Conservation (phyloP, 441 rosid species). For the Breynia disticha region DNA sequence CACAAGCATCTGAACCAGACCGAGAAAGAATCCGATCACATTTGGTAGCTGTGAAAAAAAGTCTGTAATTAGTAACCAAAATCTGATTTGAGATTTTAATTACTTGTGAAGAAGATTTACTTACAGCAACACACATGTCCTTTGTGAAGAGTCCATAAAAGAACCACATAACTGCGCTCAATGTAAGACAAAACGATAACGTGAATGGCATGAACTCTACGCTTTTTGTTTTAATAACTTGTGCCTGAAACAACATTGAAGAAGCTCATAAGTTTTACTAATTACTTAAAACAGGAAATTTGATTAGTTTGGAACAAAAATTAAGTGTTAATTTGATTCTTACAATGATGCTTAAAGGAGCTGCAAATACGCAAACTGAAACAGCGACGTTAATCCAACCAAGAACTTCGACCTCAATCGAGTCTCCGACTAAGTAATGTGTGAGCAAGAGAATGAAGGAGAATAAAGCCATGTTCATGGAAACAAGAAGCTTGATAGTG, state of each 20-base stretch:
- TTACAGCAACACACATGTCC: constrained; percentile 69
- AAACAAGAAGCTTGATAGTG: constrained; percentile 37
- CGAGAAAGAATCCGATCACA: constrained; percentile 58
- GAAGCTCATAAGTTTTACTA: neutral
- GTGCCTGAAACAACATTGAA: constrained; percentile 29
- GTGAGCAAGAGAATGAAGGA: constrained; percentile 34
- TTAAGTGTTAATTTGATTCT: too few relatives aligned
- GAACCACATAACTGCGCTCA: constrained; percentile 82
- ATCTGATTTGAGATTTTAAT: too few relatives aligned
- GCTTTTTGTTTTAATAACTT: constrained; percentile 62
- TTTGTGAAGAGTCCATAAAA: constrained; percentile 49
- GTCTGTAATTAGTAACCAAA: too few relatives aligned
- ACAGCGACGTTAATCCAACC: constrained; percentile 81
- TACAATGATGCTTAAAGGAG: constrained; percentile 73
- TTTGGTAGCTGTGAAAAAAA: constrained; percentile 71
- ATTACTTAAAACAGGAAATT: neutral
- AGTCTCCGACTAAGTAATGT: constrained; percentile 25
- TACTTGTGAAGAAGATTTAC: constrained; percentile 10
- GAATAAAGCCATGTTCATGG: constrained; percentile 53
- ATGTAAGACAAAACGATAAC: constrained; percentile 64
- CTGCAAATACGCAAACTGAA: constrained; percentile 65
- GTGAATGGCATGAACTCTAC: constrained; percentile 92
- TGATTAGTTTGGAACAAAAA: neutral
- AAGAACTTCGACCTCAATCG: constrained; percentile 27
- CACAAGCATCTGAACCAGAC: constrained; percentile 61